Evolutionary conservation across 129 eudicot species (phyloP).

Genomic region (Apium graveolens): DNA sequence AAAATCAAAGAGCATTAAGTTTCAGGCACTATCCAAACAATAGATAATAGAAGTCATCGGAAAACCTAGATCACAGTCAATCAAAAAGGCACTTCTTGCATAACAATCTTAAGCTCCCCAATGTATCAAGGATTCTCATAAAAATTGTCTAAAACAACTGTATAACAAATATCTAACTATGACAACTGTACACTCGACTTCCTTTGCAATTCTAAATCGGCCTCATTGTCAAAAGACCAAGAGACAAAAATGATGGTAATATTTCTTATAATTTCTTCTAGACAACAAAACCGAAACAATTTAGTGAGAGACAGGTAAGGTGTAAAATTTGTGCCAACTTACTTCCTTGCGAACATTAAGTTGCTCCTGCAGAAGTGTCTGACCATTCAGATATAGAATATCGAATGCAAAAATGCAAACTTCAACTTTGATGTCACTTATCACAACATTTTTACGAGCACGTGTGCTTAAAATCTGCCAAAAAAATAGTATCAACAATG

Average conservation of each 20-base stretch:
- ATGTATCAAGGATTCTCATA: neutral
- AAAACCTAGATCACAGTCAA: neutral
- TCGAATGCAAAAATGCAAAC: conserved; percentile 91
- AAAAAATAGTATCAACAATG: conserved; percentile 6
- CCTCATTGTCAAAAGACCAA: neutral
- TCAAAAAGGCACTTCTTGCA: neutral
- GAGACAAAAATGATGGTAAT: neutral
- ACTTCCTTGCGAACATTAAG: conserved; percentile 79
- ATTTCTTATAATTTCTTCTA: neutral
- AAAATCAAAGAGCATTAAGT: neutral
- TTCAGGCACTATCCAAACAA: neutral
- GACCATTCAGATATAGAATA: conserved; percentile 65
- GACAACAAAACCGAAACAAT: neutral
- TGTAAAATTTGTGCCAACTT: neutral
- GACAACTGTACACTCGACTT: neutral
- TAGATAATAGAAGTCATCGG: neutral
- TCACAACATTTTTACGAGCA: conserved; percentile 81
- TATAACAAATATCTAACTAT: neutral
- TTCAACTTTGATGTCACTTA: conserved; percentile 76
- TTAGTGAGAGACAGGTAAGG: neutral
- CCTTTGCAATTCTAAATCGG: neutral
- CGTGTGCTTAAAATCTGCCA: conserved; percentile 74
- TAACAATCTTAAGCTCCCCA: neutral
- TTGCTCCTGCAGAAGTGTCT: conserved; percentile 79
- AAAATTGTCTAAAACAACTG: neutral